Conservation (phyloP, 1,139 yeast species). For the Entelexis sorbosivorans region DNA sequence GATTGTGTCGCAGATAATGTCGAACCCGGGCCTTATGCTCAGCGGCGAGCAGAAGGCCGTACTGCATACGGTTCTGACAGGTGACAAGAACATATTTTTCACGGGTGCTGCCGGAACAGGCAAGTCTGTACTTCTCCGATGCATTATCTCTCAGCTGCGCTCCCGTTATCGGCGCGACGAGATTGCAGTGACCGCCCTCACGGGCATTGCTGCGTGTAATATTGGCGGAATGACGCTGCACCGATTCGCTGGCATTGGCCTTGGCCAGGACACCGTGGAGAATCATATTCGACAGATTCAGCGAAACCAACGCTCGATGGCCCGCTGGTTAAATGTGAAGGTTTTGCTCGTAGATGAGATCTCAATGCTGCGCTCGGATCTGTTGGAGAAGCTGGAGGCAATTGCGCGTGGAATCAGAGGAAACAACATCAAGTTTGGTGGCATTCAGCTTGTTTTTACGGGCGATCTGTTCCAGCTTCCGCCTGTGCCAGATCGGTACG, state of each 20-base stretch:
- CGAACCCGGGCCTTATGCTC: slow-evolving; percentile 25
- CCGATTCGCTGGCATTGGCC: slow-evolving; percentile 76
- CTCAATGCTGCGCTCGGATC: slow-evolving; percentile 73
- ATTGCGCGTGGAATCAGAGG: slow-evolving; percentile 50
- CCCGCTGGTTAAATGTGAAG: slow-evolving; percentile 49
- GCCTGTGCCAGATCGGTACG: slow-evolving; percentile 47
- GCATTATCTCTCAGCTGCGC: slow-evolving; percentile 53
- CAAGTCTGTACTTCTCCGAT: slow-evolving; percentile 64
- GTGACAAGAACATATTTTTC: slow-evolving; percentile 54
- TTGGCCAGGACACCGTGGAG: slow-evolving; percentile 42
- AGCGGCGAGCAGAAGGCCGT: slow-evolving; percentile 65
- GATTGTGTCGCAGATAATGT: not conserved
- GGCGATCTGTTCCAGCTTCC: slow-evolving; percentile 92
- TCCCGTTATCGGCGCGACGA: slow-evolving; percentile 35
- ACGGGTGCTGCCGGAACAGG: slow-evolving; percentile 98
- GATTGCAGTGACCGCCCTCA: slow-evolving; percentile 63
- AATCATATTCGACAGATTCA: slow-evolving; percentile 43
- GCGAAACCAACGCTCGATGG: slow-evolving; percentile 35
- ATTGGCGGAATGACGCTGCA: slow-evolving; percentile 82
- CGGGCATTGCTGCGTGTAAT: slow-evolving; percentile 87
- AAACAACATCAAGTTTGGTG: slow-evolving; percentile 59
- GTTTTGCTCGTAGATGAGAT: slow-evolving; percentile 77
- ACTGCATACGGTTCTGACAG: slow-evolving; percentile 48
- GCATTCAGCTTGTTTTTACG: slow-evolving; percentile 70
- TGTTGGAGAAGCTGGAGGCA: slow-evolving; percentile 58